Conservation (phyloP, 345 rosid species). For the Alliaria petiolata region DNA sequence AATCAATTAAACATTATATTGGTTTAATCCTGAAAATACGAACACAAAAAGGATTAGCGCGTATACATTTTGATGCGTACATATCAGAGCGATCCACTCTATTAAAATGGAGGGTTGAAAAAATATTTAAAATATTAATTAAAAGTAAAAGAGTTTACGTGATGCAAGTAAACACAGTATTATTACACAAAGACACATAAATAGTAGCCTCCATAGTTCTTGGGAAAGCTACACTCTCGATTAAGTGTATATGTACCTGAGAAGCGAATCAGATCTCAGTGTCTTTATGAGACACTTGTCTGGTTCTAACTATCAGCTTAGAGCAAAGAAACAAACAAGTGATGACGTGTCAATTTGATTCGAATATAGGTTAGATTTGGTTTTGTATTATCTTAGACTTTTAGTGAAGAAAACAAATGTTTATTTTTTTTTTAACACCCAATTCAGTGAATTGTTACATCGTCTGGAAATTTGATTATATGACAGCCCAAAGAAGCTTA, state of each 20-base stretch:
- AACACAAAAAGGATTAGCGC: background rate
- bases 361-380: conserved; percentile 27
- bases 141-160: conserved; percentile 13
- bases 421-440: background rate
- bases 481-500: conserved; percentile 1
- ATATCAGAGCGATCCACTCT: conserved; percentile 17
- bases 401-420: background rate
- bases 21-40: background rate
- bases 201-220: conserved; percentile 33
- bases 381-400: conserved; percentile 13
- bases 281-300: conserved; percentile 31
- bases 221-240: conserved; percentile 33
- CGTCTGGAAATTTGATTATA: background rate
- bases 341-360: conserved; percentile 26
- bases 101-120: background rate
- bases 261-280: conserved; percentile 28
- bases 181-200: conserved; percentile 1
- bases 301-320: background rate
- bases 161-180: conserved; percentile 14
- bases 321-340: background rate
- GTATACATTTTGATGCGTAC: conserved; percentile 20
- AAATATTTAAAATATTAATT: background rate
- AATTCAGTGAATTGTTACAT: conserved; percentile 28
- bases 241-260: conserved; percentile 31
- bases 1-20: background rate